Base-by-base conservation (phyloP, 1,139 yeast species). In the Sugiyamaella xylanicola region DNA sequence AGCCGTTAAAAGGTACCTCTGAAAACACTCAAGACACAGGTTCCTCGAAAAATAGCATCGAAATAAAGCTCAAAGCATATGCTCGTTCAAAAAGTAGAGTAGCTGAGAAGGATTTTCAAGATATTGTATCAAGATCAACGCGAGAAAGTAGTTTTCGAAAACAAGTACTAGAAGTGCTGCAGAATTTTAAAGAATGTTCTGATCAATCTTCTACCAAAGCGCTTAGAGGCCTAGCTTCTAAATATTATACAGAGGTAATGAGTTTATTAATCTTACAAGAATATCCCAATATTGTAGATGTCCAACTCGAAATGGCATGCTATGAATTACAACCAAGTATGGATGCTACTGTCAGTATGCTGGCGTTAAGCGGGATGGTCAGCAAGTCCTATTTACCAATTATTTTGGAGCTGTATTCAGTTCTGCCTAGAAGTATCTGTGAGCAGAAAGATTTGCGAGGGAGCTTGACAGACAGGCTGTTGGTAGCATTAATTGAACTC, bases 351-450 rank as follows among this genome's bases (percentile, higher is more conserved):
- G 22, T 15, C 5, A 48, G 21, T n/a, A 9, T 41, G n/a, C 27
- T 48, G 35, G 22, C 46, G 8, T 41, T 41, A 3, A 47, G 41
- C 2, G 32, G 20, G 4, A n/a, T 41, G 2, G 17, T n/a, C 5
- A 48, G 35, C 27, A 47, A 48, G 15, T 40, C 46, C 1, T 48
- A 48, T 27, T 29, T 41, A 9, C 52, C 52, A 27, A 47, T 48
- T 13, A 19, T 48, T 7, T 22, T 40, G 22, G 52, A 48, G 37
- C 19, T 40, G 9, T 48, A 27, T 48, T 16, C 46, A 13, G 21
- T 48, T n/a, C 25, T 40, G 17, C 52, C 52, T n/a, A 16, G 2
- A 2, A 2, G 25, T 19, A 40, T 40, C 15, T n/a, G 37, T 32
- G 35, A n/a, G 13, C 15, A n/a, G 15, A 36, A 15, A 4, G 15